Evolutionary conservation across 164 flowering plant genomes (phyloP), one percentile per base, ranked within the genome.

Genomic region (Vitis rupestris): DNA sequence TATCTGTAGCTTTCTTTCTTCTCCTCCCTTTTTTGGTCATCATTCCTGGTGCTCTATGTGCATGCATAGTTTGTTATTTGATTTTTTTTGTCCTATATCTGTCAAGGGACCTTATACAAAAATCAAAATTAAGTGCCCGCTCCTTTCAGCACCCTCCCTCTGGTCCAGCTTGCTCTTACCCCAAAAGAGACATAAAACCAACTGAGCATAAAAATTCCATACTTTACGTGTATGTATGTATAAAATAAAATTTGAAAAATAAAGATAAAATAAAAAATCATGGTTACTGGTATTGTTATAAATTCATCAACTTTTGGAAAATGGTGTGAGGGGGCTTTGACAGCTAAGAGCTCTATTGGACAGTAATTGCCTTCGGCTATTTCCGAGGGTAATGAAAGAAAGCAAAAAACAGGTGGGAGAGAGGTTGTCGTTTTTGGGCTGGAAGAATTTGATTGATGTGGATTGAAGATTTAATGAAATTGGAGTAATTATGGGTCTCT

Each of bases 371-470:
- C 59, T 59, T 72, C 50, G 54, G 30, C 81, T 61, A 79, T 82
- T 82, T 76, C 80, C 85, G 27, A 82, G 79, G 64, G 56, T 8
- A 57, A 57, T 48, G 64, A 63, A 44, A 17, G 51, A 23, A 14
- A 19, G 47, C 49, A 50, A 48, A 51, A 49, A 47, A 12, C 52
- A 49, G 50, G 54, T 53, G 67, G 64, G 56, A 49, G 7, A 9
- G 58, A 48, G 29, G 16, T 55, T 47, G 63, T 48, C 15, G 61
- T 53, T 69, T 63, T 30, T 50, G 54, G 69, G 31, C 31, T 55
- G 68, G 59, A 66, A 19, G 63, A 76, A 31, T 57, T 54, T 82
- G 79, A 78, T 76, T 79, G 82, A 76, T 70, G 74, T 51, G 55
- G 72, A 71, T 72, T 19, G 70, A 74, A 74, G 44, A 63, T 71